Evolutionary conservation across 768 basidiomycete genomes (phyloP), one percentile per base, ranked within the genome.

Genomic region (Termitomyces sp.): DNA sequence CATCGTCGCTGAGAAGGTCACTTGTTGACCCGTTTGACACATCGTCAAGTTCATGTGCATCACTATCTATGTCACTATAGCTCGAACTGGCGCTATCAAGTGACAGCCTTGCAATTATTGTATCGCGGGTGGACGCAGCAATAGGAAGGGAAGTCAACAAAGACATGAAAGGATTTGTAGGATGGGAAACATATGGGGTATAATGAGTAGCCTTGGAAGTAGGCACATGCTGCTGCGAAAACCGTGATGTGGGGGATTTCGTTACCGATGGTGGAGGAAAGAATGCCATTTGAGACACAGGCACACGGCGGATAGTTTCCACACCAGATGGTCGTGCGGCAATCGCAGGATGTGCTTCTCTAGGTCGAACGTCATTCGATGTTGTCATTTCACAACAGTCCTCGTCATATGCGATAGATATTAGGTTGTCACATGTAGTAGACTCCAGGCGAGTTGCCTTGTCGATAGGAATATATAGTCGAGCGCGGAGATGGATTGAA

Each of bases 401-500:
- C 41, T 66, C 48, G 11, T 67, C 64, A 11, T 70, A 64, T 30
- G 70, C 65, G 30, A 70, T 51, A 24, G 66, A 67, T 54, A 70
- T 71, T 45, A 71, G 63, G 27, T 62, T 65, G 48, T 70, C 65
- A 34, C 62, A 59, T 45, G 71, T 54, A 55, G 66, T 70, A 55
- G 78, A 75, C 45, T 69, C 75, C 48, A 79, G 73, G 24, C 79
- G 79, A 33, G 79, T 74, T 24, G 84, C 78, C 61, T 78, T 78
- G 53, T 87, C 83, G 37, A 88, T 67, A 0, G 95, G 94, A 58
- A 98, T 88, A 66, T 90, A 87, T 37, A 97, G 83, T 6, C 84
- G 78, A 48, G 86, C 85, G 31, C 95, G 89, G 36, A 95, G 81
- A 73, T 96, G 93, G 48, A 99, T 90, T 1, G 93, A 82, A 69